Evolutionary conservation across 179 eudicot species (phyloP).

Genomic region (Heliamphora pulchella): DNA sequence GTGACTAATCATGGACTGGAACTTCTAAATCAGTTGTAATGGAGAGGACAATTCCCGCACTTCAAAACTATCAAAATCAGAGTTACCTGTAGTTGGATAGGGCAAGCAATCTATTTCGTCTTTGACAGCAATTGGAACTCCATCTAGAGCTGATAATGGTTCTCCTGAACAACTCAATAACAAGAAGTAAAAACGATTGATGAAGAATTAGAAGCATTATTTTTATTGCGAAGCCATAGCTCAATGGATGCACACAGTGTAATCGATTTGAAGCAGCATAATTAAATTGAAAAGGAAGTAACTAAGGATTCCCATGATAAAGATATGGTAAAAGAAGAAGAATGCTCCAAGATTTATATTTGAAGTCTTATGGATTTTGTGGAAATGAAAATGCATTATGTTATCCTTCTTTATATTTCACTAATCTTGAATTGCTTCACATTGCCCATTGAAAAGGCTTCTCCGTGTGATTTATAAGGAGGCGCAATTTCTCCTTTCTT

Average conservation of each 20-base stretch:
- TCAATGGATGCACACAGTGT: not conserved
- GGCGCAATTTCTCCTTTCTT: too few species aligned
- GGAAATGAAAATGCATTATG: not conserved
- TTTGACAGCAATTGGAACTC: conserved; percentile 83
- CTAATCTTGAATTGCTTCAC: not conserved
- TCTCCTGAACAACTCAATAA: conserved; percentile 41
- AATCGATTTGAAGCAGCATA: not conserved
- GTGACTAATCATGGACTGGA: not conserved
- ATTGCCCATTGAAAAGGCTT: not conserved
- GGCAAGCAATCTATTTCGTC: conserved; percentile 95
- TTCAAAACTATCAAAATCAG: not conserved
- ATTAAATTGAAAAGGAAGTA: not conserved
- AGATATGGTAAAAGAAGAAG: not conserved
- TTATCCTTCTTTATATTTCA: not conserved
- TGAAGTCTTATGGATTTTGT: not conserved
- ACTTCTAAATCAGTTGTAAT: not conserved
- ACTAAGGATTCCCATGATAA: not conserved
- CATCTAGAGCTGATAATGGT: conserved; percentile 77
- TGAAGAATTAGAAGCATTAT: not conserved
- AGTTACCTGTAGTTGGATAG: conserved; percentile 87
- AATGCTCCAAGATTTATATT: not conserved
- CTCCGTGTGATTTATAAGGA: not conserved
- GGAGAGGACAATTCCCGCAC: not conserved
- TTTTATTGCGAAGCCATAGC: not conserved
- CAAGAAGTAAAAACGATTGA: not conserved